Percentiles rank a stretch among this genome's conserved stretches.
Evolutionary conservation across 176 grass and related monocot genomes (phyloP).

Genomic region (Panicum miliaceum): DNA sequence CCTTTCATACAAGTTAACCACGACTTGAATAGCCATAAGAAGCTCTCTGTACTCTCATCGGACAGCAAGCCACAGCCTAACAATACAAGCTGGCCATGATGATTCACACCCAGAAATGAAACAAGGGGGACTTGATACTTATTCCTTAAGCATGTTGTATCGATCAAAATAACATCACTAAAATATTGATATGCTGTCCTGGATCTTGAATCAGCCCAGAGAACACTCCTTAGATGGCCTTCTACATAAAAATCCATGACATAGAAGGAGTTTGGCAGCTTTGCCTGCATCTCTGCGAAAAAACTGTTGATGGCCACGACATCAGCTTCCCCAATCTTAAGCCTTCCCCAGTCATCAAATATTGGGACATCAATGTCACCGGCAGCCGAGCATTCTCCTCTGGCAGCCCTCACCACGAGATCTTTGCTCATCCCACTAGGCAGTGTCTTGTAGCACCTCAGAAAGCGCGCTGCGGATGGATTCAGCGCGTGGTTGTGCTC

Average conservation of each 20-base stretch:
- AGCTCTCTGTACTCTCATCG: conserved; percentile 77
- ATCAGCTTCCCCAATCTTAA: conserved; percentile 64
- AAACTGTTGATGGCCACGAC: conserved; percentile 55
- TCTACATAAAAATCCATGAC: conserved; percentile 76
- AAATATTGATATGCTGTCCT: conserved; percentile 68
- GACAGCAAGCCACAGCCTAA: conserved; percentile 81
- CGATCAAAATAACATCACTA: conserved; percentile 62
- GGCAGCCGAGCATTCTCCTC: conserved; percentile 42
- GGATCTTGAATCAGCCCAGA: conserved; percentile 82
- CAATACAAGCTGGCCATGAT: conserved; percentile 73
- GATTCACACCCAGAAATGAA: conserved; percentile 67
- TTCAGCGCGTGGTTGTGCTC: conserved; percentile 71
- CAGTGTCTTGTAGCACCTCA: conserved; percentile 72
- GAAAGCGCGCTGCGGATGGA: conserved; percentile 57
- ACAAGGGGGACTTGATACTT: conserved; percentile 61
- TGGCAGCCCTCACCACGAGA: conserved; percentile 62
- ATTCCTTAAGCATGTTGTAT: conserved; percentile 69
- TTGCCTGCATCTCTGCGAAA: conserved; percentile 66
- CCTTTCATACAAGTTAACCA: conserved; percentile 76
- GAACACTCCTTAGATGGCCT: conserved; percentile 70
- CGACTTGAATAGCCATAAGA: conserved; percentile 70
- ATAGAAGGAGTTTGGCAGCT: conserved; percentile 76
- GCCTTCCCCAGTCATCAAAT: conserved; percentile 61
- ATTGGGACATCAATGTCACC: conserved; percentile 47
- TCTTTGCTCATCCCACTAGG: conserved; percentile 73